A percentile compares a stretch with the other conserved stretches of the same genome.
phyloP scores from a whole-genome alignment of 495 filamentous ascomycete genomes.

The Xanthoparmelia taractica region DNA sequence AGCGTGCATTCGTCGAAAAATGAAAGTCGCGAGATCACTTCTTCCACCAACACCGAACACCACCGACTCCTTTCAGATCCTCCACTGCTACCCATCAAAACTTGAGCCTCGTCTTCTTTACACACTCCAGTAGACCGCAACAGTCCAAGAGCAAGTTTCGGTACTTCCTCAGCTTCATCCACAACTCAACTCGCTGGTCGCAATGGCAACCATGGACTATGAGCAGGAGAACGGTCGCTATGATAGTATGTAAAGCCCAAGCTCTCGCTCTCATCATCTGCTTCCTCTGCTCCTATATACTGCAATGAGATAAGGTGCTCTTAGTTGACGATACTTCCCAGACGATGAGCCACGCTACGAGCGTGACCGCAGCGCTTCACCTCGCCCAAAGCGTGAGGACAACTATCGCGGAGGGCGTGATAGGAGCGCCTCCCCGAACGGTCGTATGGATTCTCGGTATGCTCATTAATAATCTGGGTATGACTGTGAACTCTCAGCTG shows the following conservation, averaged over 20 bases:
- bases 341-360: constrained; percentile 77
- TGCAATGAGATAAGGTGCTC: too few species aligned
- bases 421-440: constrained; percentile 68
- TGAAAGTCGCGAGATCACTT: constrained; percentile 13
- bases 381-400: constrained; percentile 61
- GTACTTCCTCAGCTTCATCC: constrained; percentile 1
- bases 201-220: constrained; percentile 63
- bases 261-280: constrained; percentile 9
- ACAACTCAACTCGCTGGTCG: constrained; percentile 15
- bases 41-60: constrained; percentile 14
- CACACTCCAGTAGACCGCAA: neutral
- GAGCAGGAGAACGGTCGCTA: constrained; percentile 80
- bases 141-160: neutral
- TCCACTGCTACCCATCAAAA: neutral
- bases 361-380: constrained; percentile 87
- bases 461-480: constrained; percentile 19
- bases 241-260: constrained; percentile 56
- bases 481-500: constrained; percentile 22
- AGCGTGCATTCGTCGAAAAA: constrained; percentile 5
- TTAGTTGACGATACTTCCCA: constrained; percentile 21
- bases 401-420: constrained; percentile 63
- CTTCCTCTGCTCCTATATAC: constrained; percentile 1
- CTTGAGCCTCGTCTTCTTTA: neutral
- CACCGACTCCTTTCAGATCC: constrained; percentile 2
- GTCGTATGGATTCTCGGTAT: constrained; percentile 66